phyloP scores from a whole-genome alignment of 805 yeast species.

The Komagataella mondaviorum region DNA sequence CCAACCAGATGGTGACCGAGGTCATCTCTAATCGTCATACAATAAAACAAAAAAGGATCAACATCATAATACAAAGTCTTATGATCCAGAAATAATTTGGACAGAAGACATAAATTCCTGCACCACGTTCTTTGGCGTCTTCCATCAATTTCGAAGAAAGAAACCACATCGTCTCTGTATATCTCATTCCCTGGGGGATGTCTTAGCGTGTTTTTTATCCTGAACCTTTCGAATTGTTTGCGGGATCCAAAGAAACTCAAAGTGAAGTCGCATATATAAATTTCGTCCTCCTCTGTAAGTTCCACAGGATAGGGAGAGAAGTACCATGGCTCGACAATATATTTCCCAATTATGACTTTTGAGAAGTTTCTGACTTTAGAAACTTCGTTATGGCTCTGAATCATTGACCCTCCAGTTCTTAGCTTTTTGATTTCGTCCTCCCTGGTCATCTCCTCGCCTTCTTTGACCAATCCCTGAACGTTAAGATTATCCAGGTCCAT shows the following conservation, averaged over 20 bases:
- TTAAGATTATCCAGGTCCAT: slow-evolving; percentile 77
- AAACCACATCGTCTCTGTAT: slow-evolving; percentile 82
- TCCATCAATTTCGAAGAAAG: slow-evolving; percentile 97
- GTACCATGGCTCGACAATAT: slow-evolving; percentile 96
- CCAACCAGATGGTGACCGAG: slow-evolving; percentile 95
- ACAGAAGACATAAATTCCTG: slow-evolving; percentile 81
- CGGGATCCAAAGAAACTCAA: slow-evolving; percentile 77
- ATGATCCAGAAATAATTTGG: slow-evolving; percentile 87
- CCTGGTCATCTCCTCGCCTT: slow-evolving; percentile 62
- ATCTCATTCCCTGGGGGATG: slow-evolving; percentile 99
- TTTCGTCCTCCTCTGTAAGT: slow-evolving; percentile 79
- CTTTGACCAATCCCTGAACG: slow-evolving; percentile 62
- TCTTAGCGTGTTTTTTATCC: slow-evolving; percentile 74
- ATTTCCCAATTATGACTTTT: slow-evolving; percentile 74
- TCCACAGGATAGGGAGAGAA: slow-evolving; percentile 96
- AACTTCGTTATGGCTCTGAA: slow-evolving; percentile 75
- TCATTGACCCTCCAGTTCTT: slow-evolving; percentile 95
- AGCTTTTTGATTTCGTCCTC: slow-evolving; percentile 89
- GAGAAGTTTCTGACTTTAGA: slow-evolving; percentile 81
- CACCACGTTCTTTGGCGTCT: slow-evolving; percentile 96
- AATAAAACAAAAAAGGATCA: slow-evolving; percentile 91
- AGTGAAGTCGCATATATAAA: slow-evolving; percentile 87
- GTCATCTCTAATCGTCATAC: slow-evolving; percentile 86
- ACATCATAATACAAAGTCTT: slow-evolving; percentile 95
- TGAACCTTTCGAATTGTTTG: slow-evolving; percentile 86